A percentile compares a stretch with the other conserved stretches of the same genome.
Evolutionary conservation across 192 early-diverging fungal species (phyloP).

Genomic region (Backusella mclennaniae): DNA sequence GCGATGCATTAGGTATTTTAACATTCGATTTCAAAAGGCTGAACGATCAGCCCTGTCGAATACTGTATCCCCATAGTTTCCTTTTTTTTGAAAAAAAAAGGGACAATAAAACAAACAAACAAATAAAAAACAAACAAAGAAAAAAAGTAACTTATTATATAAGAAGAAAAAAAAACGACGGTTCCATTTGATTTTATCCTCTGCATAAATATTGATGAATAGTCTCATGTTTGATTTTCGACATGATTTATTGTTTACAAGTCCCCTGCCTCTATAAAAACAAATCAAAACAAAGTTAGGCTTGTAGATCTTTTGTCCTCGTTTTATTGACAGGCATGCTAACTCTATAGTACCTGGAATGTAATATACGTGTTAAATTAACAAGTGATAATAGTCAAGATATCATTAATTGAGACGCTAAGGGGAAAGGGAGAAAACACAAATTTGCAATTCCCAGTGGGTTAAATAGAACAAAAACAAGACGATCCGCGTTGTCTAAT

Average conservation of each 20-base stretch:
- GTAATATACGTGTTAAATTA: background rate
- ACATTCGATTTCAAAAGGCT: background rate
- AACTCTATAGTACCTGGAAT: background rate
- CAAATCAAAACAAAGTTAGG: conserved; percentile 7
- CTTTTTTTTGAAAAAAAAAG: too few species aligned
- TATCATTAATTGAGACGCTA: background rate
- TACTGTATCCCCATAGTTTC: background rate
- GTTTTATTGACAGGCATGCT: conserved; percentile 2
- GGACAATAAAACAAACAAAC: background rate
- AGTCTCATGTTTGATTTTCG: background rate
- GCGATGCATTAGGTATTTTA: background rate
- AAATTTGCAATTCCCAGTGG: background rate
- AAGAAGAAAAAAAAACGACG: background rate
- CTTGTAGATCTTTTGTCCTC: background rate
- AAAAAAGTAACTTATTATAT: too few species aligned
- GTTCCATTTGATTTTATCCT: background rate
- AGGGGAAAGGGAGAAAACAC: conserved; percentile 8
- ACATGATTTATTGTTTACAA: conserved; percentile 9
- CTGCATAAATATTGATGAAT: background rate
- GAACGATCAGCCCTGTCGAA: background rate
- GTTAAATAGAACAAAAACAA: background rate
- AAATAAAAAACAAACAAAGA: background rate
- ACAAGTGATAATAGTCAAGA: background rate
- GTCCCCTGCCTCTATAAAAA: background rate
- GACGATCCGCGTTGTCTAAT: conserved; percentile 1